Evolutionary conservation across 192 early-diverging fungal genomes (phyloP), one percentile per base, ranked within the genome.

Genomic region (Polychytrium aggregatum): DNA sequence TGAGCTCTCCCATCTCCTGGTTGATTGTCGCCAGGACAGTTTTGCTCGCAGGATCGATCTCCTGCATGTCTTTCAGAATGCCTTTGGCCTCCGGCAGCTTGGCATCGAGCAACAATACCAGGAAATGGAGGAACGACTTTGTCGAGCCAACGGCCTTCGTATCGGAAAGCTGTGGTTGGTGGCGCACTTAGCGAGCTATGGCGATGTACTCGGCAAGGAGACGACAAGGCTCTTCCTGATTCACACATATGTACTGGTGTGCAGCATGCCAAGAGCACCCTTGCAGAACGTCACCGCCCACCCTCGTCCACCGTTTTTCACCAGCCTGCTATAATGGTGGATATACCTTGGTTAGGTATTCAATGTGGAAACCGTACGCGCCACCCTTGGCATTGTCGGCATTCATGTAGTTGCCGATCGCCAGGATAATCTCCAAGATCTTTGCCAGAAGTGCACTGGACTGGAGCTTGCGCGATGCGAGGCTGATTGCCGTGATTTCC

Each of bases 321-420:
- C n/a, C n/a, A n/a, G n/a, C n/a, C n/a, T n/a, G n/a, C n/a, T n/a
- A n/a, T n/a, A n/a, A n/a, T n/a, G n/a, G 11, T 21, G 25, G 30
- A 2, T 17, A n/a, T 63, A 62, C 60, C 49, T 63, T 63, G 2
- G 63, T 60, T 21, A 63, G 41, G 22, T 49, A 35, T 35, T 65
- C 62, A 1, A 63, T 40, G 8, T 17, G 17, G 18, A 61, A 61
- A 16, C 59, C 59, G 39, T 29, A 64, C 4, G 59, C 59, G 21
- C 53, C 48, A 18, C 59, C 59, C 41, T 36, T 61, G 31, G 27
- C 25, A 22, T 21, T 44, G 24, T 61, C 59, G 10, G 48, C 59
- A 54, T 61, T 61, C 59, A 61, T 64, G 37, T 64, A 61, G 35
- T 61, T 61, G 17, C 59, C 59, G 26, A 61, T 61, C 2, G 59